Evolutionary conservation across 352 stramenopile genomes (phyloP), one percentile per base, ranked within the genome.

Genomic region (Plasmopara muralis): DNA sequence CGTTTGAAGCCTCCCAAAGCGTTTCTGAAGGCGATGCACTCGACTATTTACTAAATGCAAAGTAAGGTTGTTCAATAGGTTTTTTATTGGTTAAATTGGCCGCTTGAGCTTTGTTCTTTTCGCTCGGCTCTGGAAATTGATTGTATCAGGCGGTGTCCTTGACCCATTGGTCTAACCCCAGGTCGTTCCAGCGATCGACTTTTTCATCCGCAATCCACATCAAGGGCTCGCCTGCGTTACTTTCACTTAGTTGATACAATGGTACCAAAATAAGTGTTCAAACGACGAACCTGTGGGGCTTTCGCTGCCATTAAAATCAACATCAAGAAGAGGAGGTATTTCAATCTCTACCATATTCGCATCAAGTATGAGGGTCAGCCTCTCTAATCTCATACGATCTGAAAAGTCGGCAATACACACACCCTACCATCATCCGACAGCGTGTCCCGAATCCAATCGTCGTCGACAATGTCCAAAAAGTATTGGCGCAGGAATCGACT

Each of bases 401-500:
- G 20, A 18, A 25, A 0, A 37, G 55, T 43, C 53, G 54, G 50
- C 50, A 60, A 45, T 55, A 33, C 48, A 53, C 34, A 62, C 38
- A 53, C 37, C 8, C 13, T 38, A 88, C 82, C 82, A 50, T 93
- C 83, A 55, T 93, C 83, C 14, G 83, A 90, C 47, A 93, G 67
- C 37, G 66, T 64, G 60, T 93, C 83, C 20, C 62, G 62, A 64
- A 90, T 90, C 83, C 83, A 93, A 9, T 66, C 77, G 49, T 89
- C 78, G 66, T 93, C 83, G 45, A 93, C 74, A 20, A 93, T 75
- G 50, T 93, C 83, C 43, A 93, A 55, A 50, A 76, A 87, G 57
- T 75, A 70, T 44, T 81, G 82, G 33, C 72, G 72, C 12, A 77
- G 75, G 53, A 90, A 89, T 37, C 87, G 57, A 39, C 68, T 87